A percentile compares a stretch with the other conserved stretches of the same genome.
Conservation (phyloP, 2,329 filamentous ascomycete species). For the Scedosporium dehoogii region DNA sequence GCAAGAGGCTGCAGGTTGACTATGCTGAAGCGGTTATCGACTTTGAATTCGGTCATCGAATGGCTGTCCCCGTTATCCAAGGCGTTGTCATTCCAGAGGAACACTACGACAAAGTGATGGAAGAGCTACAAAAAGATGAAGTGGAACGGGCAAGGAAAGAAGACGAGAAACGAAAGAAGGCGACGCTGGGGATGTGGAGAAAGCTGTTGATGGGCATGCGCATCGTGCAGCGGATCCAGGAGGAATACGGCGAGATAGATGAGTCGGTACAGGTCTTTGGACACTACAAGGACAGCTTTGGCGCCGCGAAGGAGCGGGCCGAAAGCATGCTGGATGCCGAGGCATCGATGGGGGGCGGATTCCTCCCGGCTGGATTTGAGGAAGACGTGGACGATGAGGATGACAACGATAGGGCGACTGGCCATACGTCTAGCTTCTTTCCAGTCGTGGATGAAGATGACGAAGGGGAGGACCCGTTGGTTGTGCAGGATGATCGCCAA, state of each 20-base stretch:
- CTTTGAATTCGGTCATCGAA: slow-evolving; percentile 91
- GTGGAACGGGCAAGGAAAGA: slow-evolving; percentile 68
- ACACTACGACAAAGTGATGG: slow-evolving; percentile 62
- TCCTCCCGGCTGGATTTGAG: slow-evolving; percentile 47
- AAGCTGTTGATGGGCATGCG: slow-evolving; percentile 79
- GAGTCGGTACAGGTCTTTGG: slow-evolving; percentile 45
- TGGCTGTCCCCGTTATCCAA: slow-evolving; percentile 84
- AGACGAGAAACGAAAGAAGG: slow-evolving; percentile 69
- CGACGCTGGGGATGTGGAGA: slow-evolving; percentile 68
- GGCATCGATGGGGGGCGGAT: slow-evolving; percentile 50
- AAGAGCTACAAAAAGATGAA: slow-evolving; percentile 70
- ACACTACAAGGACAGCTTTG: slow-evolving; percentile 25
- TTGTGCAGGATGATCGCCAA: slow-evolving; percentile 9
- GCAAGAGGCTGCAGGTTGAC: slow-evolving; percentile 75
- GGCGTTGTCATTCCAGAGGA: slow-evolving; percentile 84
- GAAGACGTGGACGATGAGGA: slow-evolving; percentile 31
- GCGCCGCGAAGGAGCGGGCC: neutral
- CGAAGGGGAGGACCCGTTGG: slow-evolving; percentile 19
- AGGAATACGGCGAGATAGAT: slow-evolving; percentile 62
- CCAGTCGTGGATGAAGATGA: slow-evolving; percentile 34
- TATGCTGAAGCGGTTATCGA: slow-evolving; percentile 91
- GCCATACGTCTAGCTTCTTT: slow-evolving; percentile 36
- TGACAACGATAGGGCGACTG: neutral
- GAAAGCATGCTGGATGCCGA: slow-evolving; percentile 31
- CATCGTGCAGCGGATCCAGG: slow-evolving; percentile 65